Base-by-base conservation (phyloP, 2,329 filamentous ascomycete genomes). In the Allantophomopsis lycopodina region DNA sequence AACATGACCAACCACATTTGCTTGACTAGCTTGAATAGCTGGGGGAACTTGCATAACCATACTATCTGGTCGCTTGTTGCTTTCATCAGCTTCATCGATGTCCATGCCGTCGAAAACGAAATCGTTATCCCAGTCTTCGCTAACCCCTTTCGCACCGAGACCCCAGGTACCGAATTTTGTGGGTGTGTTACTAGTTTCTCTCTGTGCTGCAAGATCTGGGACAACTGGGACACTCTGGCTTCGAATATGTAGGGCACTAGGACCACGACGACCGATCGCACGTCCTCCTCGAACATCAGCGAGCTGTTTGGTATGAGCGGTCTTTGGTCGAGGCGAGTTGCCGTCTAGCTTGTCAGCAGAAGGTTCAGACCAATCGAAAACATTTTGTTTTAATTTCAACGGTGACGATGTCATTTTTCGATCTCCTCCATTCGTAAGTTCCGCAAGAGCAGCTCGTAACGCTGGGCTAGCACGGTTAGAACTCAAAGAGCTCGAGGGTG, bases 101-200 rank as follows among this genome's bases (percentile, higher is more conserved):
- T 53, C 49, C 32, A 44, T 62, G 15, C 38, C 47, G 8, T 57
- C 55, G 54, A 89, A 88, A 44, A 89, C 83, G 50, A 93, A 91
- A 55, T 93, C 85, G 46, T 88, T 83, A 50, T 89, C 85, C 85
- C 85, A 93, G 52, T 91, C 84, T 55, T 93, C 85, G 44, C 80
- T 88, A 10, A 79, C 78, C 13, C 75, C 80, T 57, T 88, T 88
- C 45, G 75, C 79, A n/a, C 80, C 76, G 33, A 86, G 62, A 2
- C 82, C 83, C 83, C 83, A 89, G 1, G 83, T 88, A 34, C 83
- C 81, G 52, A 86, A 89, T 51, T 87, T 88, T 14, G n/a, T 39
- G 70, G 63, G 18, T 2, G 61, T 71, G n/a, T 72, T 57, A 62
- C 81, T 52, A 57, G 54, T 53, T 58, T 68, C 55, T 69, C 80